Evolutionary conservation across 208 protist species (phyloP), one percentile per base, ranked within the genome.

Genomic region (Naegleria lovaniensis): DNA sequence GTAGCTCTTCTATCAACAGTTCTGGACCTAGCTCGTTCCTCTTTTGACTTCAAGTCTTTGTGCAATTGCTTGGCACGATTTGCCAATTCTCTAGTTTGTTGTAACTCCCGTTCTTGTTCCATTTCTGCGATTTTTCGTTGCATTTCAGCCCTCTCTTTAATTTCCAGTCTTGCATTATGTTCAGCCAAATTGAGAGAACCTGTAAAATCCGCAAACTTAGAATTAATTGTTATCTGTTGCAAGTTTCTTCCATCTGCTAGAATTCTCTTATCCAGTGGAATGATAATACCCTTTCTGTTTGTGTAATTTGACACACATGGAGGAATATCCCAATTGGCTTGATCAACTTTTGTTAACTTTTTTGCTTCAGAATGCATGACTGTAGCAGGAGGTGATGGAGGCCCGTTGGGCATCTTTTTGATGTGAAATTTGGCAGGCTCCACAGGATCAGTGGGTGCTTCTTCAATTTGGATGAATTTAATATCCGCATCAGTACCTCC

Each of bases 291-390:
- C 88, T 97, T 96, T 33, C 93, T 87, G 90, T 99, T 99, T 91
- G 98, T 98, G 96, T 97, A 99, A 93, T 98, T 98, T 13, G 97
- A 98, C 16, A 99, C 93, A 89, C 94, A 96, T 6, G 97, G 97
- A 33, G 97, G 97, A 36, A 99, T 98, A 15, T 96, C 95, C 96
- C 95, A 98, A 41, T 96, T 95, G 51, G 93, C 67, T 88, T 95
- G 90, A 33, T 97, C 95, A 84, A 95, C 76, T 15, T 85, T 90
- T 76, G 67, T 93, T 5, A 55, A 40, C 25, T 94, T 94, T 36
- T 83, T 93, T 16, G 91, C 90, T 19, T 95, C 95, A 55, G 94
- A 96, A 87, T 97, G 95, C 92, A 96, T 89, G 0, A 97, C 93
- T 13, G 95, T 93, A 25, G 93, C 90, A 25, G 96, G 94, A 33